A percentile compares a stretch with the other conserved stretches of the same genome.
Evolutionary conservation across 768 basidiomycete species (phyloP).

Genomic region (Hysterangium stoloniferum): DNA sequence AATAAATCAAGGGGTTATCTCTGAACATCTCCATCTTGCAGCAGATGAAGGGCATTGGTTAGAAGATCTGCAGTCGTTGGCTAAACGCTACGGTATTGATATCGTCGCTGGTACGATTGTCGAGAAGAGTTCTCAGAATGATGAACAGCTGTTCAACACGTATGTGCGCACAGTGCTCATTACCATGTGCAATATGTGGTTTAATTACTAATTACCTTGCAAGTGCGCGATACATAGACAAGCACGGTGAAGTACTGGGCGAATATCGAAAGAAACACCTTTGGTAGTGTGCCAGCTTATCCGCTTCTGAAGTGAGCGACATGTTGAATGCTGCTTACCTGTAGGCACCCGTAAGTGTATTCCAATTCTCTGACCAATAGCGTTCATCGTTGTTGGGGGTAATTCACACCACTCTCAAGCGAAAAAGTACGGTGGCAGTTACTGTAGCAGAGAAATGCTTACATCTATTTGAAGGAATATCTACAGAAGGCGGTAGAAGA

Average conservation of each 20-base stretch:
- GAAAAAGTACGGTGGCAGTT: no score
- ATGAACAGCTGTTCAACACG: conserved; percentile 10
- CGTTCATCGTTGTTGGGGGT: not conserved
- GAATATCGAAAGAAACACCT: conserved; percentile 12
- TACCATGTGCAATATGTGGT: no score
- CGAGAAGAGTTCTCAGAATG: conserved; percentile 7
- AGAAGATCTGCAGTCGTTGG: conserved; percentile 1
- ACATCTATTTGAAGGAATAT: conserved; percentile 5
- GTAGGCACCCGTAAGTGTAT: conserved; percentile 9
- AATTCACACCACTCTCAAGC: no score
- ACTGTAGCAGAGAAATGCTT: conserved; percentile 2
- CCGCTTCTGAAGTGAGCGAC: not conserved
- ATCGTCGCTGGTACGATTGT: conserved; percentile 10
- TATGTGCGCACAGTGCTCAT: not conserved
- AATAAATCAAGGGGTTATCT: conserved; percentile 1
- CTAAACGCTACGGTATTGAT: conserved; percentile 1
- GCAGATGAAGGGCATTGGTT: conserved; percentile 6
- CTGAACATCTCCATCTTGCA: conserved; percentile 8
- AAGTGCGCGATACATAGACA: conserved; percentile 10
- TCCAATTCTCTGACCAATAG: not conserved
- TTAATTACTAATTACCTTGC: no score
- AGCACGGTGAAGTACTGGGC: conserved; percentile 6
- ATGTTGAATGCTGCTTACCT: not conserved
- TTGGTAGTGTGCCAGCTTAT: not conserved
- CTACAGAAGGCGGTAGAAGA: conserved; percentile 5